Evolutionary conservation across 208 protist genomes (phyloP), one percentile per base, ranked within the genome.

Genomic region (Novymonas esmeraldas): DNA sequence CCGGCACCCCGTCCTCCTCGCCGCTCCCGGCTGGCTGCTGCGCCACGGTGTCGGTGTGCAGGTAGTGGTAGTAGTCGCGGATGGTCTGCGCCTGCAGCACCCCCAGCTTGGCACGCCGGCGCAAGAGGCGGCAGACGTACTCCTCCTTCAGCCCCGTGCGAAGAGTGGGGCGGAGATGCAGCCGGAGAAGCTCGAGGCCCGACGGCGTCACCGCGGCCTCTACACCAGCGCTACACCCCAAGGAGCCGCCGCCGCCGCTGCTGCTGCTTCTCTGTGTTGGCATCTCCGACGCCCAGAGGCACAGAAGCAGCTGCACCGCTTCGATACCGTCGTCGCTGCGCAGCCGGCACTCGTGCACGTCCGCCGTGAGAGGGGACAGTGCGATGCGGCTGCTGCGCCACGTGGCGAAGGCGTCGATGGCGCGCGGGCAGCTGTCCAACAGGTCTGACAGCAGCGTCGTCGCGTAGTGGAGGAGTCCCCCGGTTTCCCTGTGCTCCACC

Each of bases 401-500:
- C 22, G 60, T 57, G 45, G 81, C 46, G 39, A 95, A 84, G 24
- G 61, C 70, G 10, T 87, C 70, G n/a, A 76, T 63, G 51, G 89
- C 85, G 34, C 48, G 34, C 2, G 70, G 62, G 61, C 73, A 75
- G 36, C 76, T 76, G 49, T 79, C 54, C 14, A 95, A 58, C 36
- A 95, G 63, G 26, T 92, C 89, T n/a, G 84, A 70, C 24, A 92
- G 54, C 34, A 92, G 66, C 22, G 83, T 79, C 34, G 90, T 73
- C n/a, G 70, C 70, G 55, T 81, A 87, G 20, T 11, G 28, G 34
- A 90, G 59, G 24, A 75, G 62, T 16, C 71, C 66, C 38, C 64
- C 44, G 14, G 46, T 44, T 26, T 57, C 69, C 55, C 60, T 68
- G 39, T 20, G 16, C 7, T 50, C 57, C 13, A 36, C 41, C n/a